These are phyloP conservation scores for Logfia minima DNA, from an alignment of 129 eudicot genomes.

Conservation along the genomic window DNA sequence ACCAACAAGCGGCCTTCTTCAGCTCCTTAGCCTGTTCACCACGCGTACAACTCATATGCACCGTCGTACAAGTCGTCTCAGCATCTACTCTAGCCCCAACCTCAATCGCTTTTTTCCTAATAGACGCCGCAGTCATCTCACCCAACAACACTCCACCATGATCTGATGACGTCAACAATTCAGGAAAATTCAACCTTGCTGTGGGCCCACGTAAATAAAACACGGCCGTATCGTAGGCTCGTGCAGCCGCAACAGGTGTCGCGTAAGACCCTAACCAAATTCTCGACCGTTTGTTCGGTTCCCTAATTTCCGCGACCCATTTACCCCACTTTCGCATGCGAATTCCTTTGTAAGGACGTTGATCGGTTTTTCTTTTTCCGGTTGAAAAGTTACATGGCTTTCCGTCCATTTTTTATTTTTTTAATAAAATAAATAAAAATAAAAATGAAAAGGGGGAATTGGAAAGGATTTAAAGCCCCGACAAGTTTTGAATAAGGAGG, in stretches of 20 bases:
- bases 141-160: slow-evolving; percentile 23
- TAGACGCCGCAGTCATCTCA: slow-evolving; percentile 67
- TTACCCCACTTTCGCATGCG: slow-evolving; percentile 99
- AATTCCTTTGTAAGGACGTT: slow-evolving; percentile 71
- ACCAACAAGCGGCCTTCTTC: slow-evolving; percentile 44
- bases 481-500: slow-evolving; percentile 29
- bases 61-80: slow-evolving; percentile 33
- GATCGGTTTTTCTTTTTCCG: slow-evolving; percentile 49
- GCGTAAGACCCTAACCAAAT: slow-evolving; percentile 94
- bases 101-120: slow-evolving; percentile 73
- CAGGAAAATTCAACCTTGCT: slow-evolving; percentile 82
- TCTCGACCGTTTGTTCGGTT: slow-evolving; percentile 86
- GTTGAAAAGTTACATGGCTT: slow-evolving; percentile 21
- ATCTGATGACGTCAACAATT: slow-evolving; percentile 31
- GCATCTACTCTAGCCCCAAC: slow-evolving; percentile 91
- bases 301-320: slow-evolving; percentile 97
- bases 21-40: slow-evolving; percentile 12
- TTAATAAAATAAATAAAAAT: background rate
- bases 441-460: slow-evolving; percentile 3
- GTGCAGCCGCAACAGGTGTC: slow-evolving; percentile 86
- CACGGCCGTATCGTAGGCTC: slow-evolving; percentile 96
- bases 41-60: slow-evolving; percentile 24
- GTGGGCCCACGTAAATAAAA: slow-evolving; percentile 80
- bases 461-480: slow-evolving; percentile 44
- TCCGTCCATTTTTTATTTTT: slow-evolving; percentile 32